Conservation (phyloP, 2,329 filamentous ascomycete species). For the Apiospora phragmitis region DNA sequence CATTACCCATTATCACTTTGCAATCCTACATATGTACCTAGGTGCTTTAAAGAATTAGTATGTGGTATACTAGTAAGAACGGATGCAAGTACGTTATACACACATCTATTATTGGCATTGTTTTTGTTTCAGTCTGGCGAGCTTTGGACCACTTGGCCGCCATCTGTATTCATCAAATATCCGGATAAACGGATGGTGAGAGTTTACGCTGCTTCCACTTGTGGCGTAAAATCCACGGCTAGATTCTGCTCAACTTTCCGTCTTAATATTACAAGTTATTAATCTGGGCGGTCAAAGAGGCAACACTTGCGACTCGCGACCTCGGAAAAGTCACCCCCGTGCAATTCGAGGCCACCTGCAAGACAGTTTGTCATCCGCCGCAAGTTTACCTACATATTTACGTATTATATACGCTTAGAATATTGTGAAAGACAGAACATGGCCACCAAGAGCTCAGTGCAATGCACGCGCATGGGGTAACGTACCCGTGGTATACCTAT, state of each 20-base stretch:
- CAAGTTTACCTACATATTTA: too few species aligned
- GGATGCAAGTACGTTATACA: too few species aligned
- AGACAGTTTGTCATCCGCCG: too few species aligned
- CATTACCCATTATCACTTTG: too few species aligned
- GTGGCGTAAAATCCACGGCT: not conserved
- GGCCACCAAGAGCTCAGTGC: not conserved
- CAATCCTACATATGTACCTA: not conserved
- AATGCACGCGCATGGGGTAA: too few species aligned
- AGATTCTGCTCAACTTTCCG: not conserved
- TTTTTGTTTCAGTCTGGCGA: not conserved
- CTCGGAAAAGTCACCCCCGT: too few species aligned
- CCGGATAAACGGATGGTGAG: not conserved
- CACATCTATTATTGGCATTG: not conserved
- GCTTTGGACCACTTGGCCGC: not conserved
- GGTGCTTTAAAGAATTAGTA: too few species aligned
- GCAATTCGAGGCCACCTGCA: too few species aligned
- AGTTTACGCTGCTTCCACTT: not conserved
- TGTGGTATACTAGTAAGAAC: too few species aligned
- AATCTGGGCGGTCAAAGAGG: not conserved
- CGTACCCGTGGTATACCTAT: not conserved
- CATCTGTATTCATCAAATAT: not conserved
- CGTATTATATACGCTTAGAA: too few species aligned
- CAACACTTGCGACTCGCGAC: too few species aligned
- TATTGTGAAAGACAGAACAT: not conserved
- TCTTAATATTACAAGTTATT: not conserved